These are phyloP conservation scores for Aegilops sharonensis DNA, from an alignment of 176 grass and related monocot species.

Conservation along the genomic window DNA sequence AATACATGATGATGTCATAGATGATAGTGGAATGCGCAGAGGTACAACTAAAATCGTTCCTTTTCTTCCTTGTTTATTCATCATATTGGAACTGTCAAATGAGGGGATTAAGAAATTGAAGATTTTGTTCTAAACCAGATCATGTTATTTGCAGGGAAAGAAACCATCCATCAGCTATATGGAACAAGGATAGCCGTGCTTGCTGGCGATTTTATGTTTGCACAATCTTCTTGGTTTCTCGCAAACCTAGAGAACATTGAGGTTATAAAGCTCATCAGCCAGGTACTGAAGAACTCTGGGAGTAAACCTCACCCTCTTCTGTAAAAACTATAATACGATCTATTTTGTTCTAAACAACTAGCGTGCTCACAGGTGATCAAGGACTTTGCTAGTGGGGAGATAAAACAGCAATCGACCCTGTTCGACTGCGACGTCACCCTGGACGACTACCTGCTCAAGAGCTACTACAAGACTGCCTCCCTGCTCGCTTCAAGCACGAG, in stretches of 20 bases:
- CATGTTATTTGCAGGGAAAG: slow-evolving; percentile 55
- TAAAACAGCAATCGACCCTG: slow-evolving; percentile 83
- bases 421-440: slow-evolving; percentile 78
- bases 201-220: slow-evolving; percentile 97
- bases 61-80: slow-evolving; percentile 4
- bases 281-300: slow-evolving; percentile 38
- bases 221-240: slow-evolving; percentile 95
- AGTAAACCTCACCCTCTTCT: slow-evolving; percentile 5
- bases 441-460: slow-evolving; percentile 92
- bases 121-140: slow-evolving; percentile 7
- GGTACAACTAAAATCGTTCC: slow-evolving; percentile 13
- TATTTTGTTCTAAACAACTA: neutral
- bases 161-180: slow-evolving; percentile 85
- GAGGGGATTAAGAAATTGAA: neutral
- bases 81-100: neutral
- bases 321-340: neutral
- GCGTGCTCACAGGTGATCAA: slow-evolving; percentile 74
- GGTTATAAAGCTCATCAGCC: slow-evolving; percentile 96
- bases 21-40: slow-evolving; percentile 93
- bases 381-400: slow-evolving; percentile 95
- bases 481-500: slow-evolving; percentile 86
- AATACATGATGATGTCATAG: slow-evolving; percentile 97
- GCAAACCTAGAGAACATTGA: slow-evolving; percentile 95
- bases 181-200: slow-evolving; percentile 88
- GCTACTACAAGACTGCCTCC: slow-evolving; percentile 94